These are phyloP conservation scores for Spinacia oleracea DNA, from an alignment of 179 eudicot species.

Conservation along the genomic window DNA sequence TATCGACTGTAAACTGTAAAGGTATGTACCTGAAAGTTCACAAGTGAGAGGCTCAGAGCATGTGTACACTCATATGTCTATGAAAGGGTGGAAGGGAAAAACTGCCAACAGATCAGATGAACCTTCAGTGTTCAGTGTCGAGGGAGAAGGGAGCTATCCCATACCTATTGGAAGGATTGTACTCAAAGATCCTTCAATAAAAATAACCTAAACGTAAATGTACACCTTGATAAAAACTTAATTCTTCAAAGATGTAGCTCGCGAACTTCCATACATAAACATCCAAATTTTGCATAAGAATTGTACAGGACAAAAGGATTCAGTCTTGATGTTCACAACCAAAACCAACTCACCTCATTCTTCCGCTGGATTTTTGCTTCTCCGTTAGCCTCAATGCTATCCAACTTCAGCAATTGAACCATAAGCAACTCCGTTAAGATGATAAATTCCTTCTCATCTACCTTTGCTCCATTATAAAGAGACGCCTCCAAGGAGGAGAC, in stretches of 20 bases:
- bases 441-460: constrained; percentile 61
- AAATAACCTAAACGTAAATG: neutral
- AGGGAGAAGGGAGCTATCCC: too few species aligned
- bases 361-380: constrained; percentile 62
- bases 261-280: neutral
- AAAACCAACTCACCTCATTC: constrained; percentile 52
- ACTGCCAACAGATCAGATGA: too few species aligned
- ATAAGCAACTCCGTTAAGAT: constrained; percentile 60
- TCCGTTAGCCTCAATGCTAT: constrained; percentile 67
- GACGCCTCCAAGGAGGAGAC: constrained; percentile 55
- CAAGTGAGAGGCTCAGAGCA: too few species aligned
- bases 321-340: neutral
- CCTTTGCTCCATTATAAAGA: constrained; percentile 57
- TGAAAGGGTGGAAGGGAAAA: too few species aligned
- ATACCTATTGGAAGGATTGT: too few species aligned
- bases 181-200: too few species aligned
- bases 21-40: too few species aligned
- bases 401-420: constrained; percentile 72
- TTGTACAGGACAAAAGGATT: neutral
- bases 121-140: too few species aligned
- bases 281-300: neutral
- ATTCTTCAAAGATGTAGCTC: neutral
- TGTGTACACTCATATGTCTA: too few species aligned
- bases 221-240: neutral
- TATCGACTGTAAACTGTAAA: too few species aligned